Percentiles rank a stretch among this genome's conserved stretches.
Evolutionary conservation across 2,329 filamentous ascomycete genomes (phyloP).

Genomic region (Exophiala bonariae): DNA sequence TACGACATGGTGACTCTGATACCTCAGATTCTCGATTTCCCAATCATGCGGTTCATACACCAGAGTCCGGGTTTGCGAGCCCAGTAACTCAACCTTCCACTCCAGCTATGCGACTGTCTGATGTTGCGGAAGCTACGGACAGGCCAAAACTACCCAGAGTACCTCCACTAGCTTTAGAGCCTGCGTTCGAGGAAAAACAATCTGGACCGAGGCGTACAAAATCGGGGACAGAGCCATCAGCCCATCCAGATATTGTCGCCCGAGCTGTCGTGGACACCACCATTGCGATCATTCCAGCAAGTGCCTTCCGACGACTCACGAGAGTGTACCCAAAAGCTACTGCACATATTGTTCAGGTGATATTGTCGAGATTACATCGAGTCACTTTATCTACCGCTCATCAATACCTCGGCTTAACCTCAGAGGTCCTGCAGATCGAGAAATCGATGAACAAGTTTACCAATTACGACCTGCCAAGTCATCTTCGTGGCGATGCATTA

Average conservation of each 20-base stretch:
- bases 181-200: constrained; percentile 34
- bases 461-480: constrained; percentile 85
- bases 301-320: constrained; percentile 88
- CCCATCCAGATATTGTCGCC: constrained; percentile 96
- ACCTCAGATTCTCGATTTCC: constrained; percentile 33
- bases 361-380: constrained; percentile 87
- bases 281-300: constrained; percentile 96
- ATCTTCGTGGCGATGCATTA: constrained; percentile 79
- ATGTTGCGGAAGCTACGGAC: not conserved
- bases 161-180: constrained; percentile 73
- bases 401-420: constrained; percentile 87
- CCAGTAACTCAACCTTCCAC: constrained; percentile 36
- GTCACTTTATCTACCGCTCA: constrained; percentile 94
- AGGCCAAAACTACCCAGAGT: constrained; percentile 57
- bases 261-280: constrained; percentile 94
- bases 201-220: constrained; percentile 26
- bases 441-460: constrained; percentile 93
- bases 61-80: constrained; percentile 41
- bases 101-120: constrained; percentile 10
- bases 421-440: constrained; percentile 88
- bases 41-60: constrained; percentile 31
- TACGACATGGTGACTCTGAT: constrained; percentile 62
- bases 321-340: constrained; percentile 94
- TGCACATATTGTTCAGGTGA: constrained; percentile 96
- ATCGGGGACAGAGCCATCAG: constrained; percentile 54